Percentiles rank a stretch among this genome's conserved stretches.
Conservation (phyloP, 768 basidiomycete genomes). For the Asterophora parasitica region DNA sequence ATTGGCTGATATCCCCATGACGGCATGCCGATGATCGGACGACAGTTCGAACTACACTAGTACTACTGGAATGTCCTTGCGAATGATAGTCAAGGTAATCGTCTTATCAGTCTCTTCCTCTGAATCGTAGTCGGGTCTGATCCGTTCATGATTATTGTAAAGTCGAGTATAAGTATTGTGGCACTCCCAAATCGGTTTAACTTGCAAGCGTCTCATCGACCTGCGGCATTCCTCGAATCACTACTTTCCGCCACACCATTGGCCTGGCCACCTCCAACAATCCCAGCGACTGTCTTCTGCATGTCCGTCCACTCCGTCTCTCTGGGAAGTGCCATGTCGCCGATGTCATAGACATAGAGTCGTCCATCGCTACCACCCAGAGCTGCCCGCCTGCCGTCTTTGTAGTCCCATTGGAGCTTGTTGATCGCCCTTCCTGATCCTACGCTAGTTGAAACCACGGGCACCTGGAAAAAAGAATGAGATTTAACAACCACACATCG, state of each 20-base stretch:
- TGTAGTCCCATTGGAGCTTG: conserved; percentile 92
- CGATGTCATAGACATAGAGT: conserved; percentile 92
- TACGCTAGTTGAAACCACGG: conserved; percentile 81
- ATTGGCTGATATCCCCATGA: conserved; percentile 1
- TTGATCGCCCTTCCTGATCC: conserved; percentile 84
- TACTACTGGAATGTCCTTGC: too few species aligned
- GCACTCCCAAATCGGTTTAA: not conserved
- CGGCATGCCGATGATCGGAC: too few species aligned
- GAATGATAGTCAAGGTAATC: not conserved
- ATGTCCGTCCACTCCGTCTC: conserved; percentile 94
- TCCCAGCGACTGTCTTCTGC: conserved; percentile 78
- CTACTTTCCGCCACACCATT: conserved; percentile 33
- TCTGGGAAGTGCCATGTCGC: conserved; percentile 81
- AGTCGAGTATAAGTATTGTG: not conserved
- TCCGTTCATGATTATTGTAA: not conserved
- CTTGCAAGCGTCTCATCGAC: conserved; percentile 11
- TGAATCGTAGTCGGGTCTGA: too few species aligned
- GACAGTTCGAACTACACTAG: too few species aligned
- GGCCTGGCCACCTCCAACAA: conserved; percentile 53
- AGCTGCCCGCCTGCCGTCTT: conserved; percentile 86
- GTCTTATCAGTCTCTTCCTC: too few species aligned
- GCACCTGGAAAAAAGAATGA: conserved; percentile 54
- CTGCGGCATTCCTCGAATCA: conserved; percentile 9
- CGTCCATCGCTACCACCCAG: conserved; percentile 90
- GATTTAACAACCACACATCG: not conserved